Evolutionary conservation across 2,329 filamentous ascomycete species (phyloP).

Genomic region (Colletotrichum tropicicola): DNA sequence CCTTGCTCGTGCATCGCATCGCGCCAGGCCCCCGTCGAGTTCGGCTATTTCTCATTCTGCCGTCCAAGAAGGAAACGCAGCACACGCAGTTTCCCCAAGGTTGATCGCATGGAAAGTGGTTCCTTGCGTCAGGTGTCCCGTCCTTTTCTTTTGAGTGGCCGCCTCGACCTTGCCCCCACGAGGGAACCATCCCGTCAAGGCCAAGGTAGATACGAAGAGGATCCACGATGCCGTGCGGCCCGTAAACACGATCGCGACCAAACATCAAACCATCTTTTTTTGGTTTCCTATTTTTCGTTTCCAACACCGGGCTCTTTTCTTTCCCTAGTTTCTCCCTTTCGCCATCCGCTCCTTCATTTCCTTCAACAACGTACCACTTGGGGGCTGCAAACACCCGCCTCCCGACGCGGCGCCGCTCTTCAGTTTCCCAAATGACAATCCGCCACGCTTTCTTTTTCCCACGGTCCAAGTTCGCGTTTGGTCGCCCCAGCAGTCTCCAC

Average conservation of each 20-base stretch:
- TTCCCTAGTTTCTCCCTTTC: background rate
- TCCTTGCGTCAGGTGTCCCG: constrained; percentile 5
- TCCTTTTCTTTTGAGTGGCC: background rate
- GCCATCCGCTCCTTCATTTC: background rate
- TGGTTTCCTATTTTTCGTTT: too few relatives aligned
- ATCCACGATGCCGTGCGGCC: background rate
- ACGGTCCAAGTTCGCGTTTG: constrained; percentile 6
- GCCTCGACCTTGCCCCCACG: background rate
- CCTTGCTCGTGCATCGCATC: constrained; percentile 8
- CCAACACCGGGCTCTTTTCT: background rate
- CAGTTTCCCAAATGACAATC: background rate
- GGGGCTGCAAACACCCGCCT: background rate
- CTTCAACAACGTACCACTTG: background rate
- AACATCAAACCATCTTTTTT: constrained; percentile 1
- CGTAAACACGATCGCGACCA: background rate
- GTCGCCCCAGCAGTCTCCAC: constrained; percentile 3
- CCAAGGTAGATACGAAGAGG: background rate
- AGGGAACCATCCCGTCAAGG: background rate
- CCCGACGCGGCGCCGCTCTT: background rate
- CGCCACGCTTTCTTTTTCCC: constrained; percentile 17
- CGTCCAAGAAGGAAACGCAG: background rate
- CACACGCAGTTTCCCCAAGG: background rate
- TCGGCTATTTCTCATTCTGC: background rate
- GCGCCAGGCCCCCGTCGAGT: background rate
- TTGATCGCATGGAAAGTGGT: constrained; percentile 3